Evolutionary conservation across 106 monocot species (phyloP).

Genomic region (Dendrobium huoshanense): DNA sequence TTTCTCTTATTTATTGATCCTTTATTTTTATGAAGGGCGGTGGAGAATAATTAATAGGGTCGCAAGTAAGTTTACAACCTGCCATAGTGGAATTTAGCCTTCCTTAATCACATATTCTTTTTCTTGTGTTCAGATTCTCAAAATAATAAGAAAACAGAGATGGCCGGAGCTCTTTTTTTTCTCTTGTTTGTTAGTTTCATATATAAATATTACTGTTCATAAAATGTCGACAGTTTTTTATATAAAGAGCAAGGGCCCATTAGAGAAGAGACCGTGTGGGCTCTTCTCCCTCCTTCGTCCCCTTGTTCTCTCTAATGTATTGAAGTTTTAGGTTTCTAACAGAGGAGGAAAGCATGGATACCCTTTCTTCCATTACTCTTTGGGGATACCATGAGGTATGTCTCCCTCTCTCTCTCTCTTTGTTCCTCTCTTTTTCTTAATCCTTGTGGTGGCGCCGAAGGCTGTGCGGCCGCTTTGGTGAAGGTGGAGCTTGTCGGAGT

Average conservation of each 20-base stretch:
- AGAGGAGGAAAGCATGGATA: not conserved
- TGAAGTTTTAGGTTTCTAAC: not conserved
- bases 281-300: not conserved
- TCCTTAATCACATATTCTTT: not conserved
- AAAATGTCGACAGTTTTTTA: not conserved
- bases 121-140: not conserved
- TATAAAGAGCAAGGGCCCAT: slow-evolving; percentile 1
- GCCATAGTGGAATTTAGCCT: not conserved
- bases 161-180: not conserved
- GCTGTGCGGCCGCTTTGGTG: not conserved
- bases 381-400: slow-evolving; percentile 7
- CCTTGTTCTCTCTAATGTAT: not conserved
- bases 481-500: not conserved
- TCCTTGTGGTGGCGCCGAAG: not conserved
- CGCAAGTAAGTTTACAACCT: not conserved
- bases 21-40: not conserved
- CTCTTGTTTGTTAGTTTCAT: not conserved
- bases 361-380: not conserved
- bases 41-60: slow-evolving; percentile 1
- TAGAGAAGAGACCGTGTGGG: not conserved
- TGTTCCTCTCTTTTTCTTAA: not conserved
- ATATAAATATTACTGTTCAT: not conserved
- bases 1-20: not conserved
- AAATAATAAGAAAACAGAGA: not conserved
- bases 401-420: not conserved